Evolutionary conservation across 2,329 filamentous ascomycete genomes (phyloP).

Genomic region (Fusarium nygamai): DNA sequence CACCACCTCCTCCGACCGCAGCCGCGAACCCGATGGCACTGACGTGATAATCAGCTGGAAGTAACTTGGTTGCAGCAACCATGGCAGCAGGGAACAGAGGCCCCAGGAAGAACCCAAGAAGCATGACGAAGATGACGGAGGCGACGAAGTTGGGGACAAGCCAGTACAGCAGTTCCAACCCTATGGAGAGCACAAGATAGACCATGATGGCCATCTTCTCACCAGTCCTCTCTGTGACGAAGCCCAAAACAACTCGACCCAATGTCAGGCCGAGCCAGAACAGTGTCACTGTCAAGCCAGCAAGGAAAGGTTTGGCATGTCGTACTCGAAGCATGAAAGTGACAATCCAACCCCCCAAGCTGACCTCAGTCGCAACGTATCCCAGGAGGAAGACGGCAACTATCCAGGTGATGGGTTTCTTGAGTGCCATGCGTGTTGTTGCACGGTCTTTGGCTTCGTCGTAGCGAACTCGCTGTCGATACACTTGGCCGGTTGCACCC

Average conservation of each 20-base stretch:
- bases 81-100: conserved; percentile 82
- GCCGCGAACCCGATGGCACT: conserved; percentile 83
- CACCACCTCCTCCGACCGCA: conserved; percentile 79
- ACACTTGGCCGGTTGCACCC: conserved; percentile 66
- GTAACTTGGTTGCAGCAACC: conserved; percentile 76
- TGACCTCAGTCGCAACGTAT: conserved; percentile 83
- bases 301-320: conserved; percentile 72
- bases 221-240: conserved; percentile 77
- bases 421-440: conserved; percentile 58
- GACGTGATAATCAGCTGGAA: conserved; percentile 79
- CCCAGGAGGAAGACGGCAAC: conserved; percentile 77
- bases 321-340: conserved; percentile 87
- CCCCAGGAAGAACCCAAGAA: conserved; percentile 83
- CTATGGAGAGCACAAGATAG: conserved; percentile 73
- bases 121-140: conserved; percentile 74
- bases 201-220: conserved; percentile 72
- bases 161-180: conserved; percentile 80
- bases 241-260: conserved; percentile 77
- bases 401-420: conserved; percentile 73
- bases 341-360: conserved; percentile 80
- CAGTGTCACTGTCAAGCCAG: conserved; percentile 79
- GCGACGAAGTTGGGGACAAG: conserved; percentile 80
- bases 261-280: conserved; percentile 88
- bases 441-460: conserved; percentile 51
- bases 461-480: conserved; percentile 50